Conservation (phyloP, 2,329 filamentous ascomycete species). For the Alternaria novae-zelandiae region DNA sequence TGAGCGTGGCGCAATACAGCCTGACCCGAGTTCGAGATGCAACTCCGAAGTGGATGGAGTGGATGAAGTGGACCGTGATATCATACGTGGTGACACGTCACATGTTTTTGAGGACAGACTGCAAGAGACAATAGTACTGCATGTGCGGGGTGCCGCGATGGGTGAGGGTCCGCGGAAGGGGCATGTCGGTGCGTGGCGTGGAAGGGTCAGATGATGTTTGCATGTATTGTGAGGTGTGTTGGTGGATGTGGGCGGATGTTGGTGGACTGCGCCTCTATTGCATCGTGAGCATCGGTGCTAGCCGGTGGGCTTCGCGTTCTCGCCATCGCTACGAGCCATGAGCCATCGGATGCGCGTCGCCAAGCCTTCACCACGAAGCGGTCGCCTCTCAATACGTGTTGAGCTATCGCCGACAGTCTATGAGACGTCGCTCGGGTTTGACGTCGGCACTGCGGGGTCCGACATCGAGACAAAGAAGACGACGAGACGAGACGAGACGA, state of each 20-base stretch:
- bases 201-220: neutral
- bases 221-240: neutral
- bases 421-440: neutral
- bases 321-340: neutral
- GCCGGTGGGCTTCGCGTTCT: neutral
- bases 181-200: neutral
- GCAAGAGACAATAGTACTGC: neutral
- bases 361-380: neutral
- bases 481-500: neutral
- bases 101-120: neutral
- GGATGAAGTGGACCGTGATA: neutral
- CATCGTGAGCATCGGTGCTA: constrained; percentile 13
- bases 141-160: neutral
- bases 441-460: neutral
- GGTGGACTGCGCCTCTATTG: constrained; percentile 21
- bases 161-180: neutral
- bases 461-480: neutral
- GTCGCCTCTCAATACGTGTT: constrained; percentile 1
- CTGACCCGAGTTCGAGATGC: neutral
- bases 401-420: neutral
- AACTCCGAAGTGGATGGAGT: neutral
- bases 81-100: constrained; percentile 1
- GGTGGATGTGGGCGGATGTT: neutral
- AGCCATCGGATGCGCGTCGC: neutral
- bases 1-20: neutral